Base-by-base conservation (phyloP, 129 eudicot species). In the Lactuca sativa region DNA sequence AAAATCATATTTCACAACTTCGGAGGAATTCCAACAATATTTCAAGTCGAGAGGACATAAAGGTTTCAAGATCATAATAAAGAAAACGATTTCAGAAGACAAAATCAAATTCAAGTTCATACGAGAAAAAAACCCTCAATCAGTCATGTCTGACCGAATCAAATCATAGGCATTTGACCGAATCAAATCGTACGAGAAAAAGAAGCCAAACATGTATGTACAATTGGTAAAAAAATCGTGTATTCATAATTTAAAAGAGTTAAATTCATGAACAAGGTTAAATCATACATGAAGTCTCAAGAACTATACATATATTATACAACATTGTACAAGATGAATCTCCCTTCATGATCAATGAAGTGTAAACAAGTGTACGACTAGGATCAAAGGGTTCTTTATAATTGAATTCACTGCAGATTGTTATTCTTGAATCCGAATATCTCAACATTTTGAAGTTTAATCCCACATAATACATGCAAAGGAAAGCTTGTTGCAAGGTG, bases 391-490 rank as follows among this genome's bases (percentile, higher is more conserved):
- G 51, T 37, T 86, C 83, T 14, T 59, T 15, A 60, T 69, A 83
- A 7, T 64, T 56, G 53, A 86, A 84, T 14, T 86, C 86, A 21
- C 88, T 81, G 77, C 92, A 86, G 37, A 83, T 80, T 2, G 69
- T 67, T 38, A 86, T 64, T 70, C 65, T 49, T 49, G 92, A 81
- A 69, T 79, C 58, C 3, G 83, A 59, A 30, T 59, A 83, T 86
- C 65, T 86, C 88, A 3, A 85, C 92, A 62, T 84, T 76, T 81
- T 76, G 56, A 49, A 86, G 89, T 49, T 67, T 78, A 65, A 86
- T 78, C 9, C 92, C 92, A 8, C 40, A 73, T 38, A 81, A 69
- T 62, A 83, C 78, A 41, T 86, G 92, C 83, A 83, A 71, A 17
- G 86, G 86, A 67, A 86, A 81, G 40, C 92, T 89, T 18, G 40